These are phyloP conservation scores for Macrophomina tecta DNA, from an alignment of 2,329 filamentous ascomycete species.

Conservation along the genomic window DNA sequence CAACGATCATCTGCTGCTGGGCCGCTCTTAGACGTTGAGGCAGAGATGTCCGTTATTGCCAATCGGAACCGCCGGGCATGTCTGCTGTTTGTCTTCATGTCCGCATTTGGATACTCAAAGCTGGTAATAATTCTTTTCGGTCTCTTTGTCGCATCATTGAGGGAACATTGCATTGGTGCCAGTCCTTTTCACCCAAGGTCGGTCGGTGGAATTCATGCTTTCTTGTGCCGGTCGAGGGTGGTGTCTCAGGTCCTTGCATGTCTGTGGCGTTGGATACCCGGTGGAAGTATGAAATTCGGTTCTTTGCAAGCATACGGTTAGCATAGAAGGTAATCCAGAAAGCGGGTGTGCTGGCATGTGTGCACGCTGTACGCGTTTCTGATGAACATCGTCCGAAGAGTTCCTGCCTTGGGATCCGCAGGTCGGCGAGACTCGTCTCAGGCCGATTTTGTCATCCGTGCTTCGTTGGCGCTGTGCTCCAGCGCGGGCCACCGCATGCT, in stretches of 20 bases:
- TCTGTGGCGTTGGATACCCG: slow-evolving; percentile 10
- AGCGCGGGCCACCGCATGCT: slow-evolving; percentile 18
- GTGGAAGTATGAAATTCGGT: neutral
- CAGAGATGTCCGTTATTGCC: too few species aligned
- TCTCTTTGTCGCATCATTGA: too few species aligned
- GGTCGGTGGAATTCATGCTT: neutral
- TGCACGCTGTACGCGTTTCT: neutral
- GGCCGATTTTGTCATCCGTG: slow-evolving; percentile 15
- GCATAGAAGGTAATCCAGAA: neutral
- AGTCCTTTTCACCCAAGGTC: too few species aligned
- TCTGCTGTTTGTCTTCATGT: too few species aligned
- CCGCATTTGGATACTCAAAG: too few species aligned
- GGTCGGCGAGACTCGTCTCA: slow-evolving; percentile 21
- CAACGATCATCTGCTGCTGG: neutral
- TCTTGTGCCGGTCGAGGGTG: neutral
- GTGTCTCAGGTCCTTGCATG: slow-evolving; percentile 5
- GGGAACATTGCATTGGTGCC: too few species aligned
- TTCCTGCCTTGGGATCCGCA: slow-evolving; percentile 13
- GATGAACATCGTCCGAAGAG: slow-evolving; percentile 1
- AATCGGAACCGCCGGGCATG: too few species aligned
- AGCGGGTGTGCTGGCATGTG: slow-evolving; percentile 1
- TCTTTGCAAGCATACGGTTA: neutral
- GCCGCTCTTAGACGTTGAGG: too few species aligned
- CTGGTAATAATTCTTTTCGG: too few species aligned
- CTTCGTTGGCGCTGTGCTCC: slow-evolving; percentile 6